Conservation (phyloP, 1,139 yeast genomes). For the Nakaseomyces bracarensis region DNA sequence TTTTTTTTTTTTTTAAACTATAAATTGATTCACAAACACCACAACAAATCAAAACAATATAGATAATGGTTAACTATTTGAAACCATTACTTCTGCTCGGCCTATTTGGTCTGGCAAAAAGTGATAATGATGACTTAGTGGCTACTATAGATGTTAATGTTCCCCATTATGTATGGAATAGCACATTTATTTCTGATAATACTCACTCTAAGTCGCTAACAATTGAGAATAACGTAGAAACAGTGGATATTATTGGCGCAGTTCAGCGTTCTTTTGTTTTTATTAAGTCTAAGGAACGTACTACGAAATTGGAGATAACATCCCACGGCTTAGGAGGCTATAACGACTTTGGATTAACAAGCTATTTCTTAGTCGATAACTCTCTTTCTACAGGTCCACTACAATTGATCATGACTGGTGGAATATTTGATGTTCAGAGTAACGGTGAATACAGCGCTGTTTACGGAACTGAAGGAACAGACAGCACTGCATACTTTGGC, state of each 20-base stretch:
- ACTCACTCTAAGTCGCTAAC: no score
- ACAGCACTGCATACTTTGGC: background rate
- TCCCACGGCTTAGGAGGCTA: background rate
- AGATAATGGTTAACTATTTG: no score
- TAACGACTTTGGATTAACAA: background rate
- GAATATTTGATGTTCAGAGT: background rate
- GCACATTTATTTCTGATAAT: no score
- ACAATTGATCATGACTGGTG: background rate
- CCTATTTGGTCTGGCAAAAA: no score
- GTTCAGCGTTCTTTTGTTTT: background rate
- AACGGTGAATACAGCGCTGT: background rate
- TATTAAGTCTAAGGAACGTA: background rate
- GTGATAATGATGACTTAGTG: no score
- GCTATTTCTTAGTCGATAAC: background rate
- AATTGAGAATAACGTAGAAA: background rate
- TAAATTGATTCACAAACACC: no score
- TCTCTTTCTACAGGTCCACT: background rate
- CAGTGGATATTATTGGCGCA: background rate
- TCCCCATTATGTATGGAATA: no score
- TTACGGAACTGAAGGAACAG: background rate
- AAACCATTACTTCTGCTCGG: no score
- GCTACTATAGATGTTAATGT: no score
- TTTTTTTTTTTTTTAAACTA: no score
- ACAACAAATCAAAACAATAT: no score
- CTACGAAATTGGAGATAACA: background rate